Evolutionary conservation across 371 early-diverging fungal species (phyloP).

Genomic region (Umbelopsis sp.): DNA sequence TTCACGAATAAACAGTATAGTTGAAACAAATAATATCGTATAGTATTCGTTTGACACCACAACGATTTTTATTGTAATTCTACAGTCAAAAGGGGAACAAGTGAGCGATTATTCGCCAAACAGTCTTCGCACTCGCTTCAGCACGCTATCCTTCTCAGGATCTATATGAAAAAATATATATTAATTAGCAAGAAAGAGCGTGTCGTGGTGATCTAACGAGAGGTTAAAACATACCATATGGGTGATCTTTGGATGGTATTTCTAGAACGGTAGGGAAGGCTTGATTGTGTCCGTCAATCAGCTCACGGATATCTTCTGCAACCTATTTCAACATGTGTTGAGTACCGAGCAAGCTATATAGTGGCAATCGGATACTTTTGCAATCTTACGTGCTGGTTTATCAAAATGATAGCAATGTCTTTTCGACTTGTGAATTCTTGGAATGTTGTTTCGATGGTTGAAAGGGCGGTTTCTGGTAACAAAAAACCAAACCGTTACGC

Average conservation of each 20-base stretch:
- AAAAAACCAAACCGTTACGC: background rate
- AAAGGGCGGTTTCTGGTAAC: constrained; percentile 82
- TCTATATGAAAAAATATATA: constrained; percentile 37
- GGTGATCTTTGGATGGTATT: constrained; percentile 99
- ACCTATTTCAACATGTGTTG: constrained; percentile 53
- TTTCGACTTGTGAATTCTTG: constrained; percentile 86
- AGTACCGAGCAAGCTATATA: background rate
- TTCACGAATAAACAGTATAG: background rate
- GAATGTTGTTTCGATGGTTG: constrained; percentile 90
- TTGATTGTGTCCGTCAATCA: constrained; percentile 87
- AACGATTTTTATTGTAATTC: no score
- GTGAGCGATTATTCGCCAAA: constrained; percentile 72
- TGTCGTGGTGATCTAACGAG: constrained; percentile 32
- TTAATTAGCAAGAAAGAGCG: background rate
- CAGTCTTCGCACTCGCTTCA: constrained; percentile 92
- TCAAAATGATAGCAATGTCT: constrained; percentile 97
- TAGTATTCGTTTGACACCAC: background rate
- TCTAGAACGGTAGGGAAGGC: constrained; percentile 97
- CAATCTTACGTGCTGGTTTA: constrained; percentile 90
- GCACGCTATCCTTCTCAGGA: constrained; percentile 91
- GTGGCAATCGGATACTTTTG: constrained; percentile 1
- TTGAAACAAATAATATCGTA: background rate
- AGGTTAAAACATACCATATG: constrained; percentile 72
- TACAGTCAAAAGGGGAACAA: no score
- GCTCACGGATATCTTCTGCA: constrained; percentile 90